Conservation (phyloP, 2,329 filamentous ascomycete genomes). For the Xylaria sp. region DNA sequence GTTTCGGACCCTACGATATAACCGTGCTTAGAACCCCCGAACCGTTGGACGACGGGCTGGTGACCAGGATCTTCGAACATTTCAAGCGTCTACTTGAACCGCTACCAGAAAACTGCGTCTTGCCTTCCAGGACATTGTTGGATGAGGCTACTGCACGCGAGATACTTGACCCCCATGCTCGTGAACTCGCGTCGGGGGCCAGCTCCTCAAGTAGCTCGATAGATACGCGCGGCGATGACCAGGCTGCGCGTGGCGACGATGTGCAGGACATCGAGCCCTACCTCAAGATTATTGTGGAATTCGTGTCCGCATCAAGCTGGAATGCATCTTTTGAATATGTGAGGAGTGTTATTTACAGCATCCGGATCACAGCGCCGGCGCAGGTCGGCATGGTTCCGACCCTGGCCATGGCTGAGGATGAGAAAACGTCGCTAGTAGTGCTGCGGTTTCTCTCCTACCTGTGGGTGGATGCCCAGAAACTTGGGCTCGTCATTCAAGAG, state of each 20-base stretch:
- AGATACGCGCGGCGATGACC: conserved; percentile 42
- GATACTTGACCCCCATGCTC: conserved; percentile 37
- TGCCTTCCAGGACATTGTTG: conserved; percentile 60
- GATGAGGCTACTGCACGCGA: conserved; percentile 51
- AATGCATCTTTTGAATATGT: conserved; percentile 60
- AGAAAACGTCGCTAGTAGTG: conserved; percentile 54
- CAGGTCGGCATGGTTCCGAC: conserved; percentile 45
- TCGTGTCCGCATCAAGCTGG: conserved; percentile 68
- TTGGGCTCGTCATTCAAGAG: conserved; percentile 65
- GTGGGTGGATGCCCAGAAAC: conserved; percentile 65
- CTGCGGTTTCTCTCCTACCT: conserved; percentile 64
- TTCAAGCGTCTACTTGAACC: conserved; percentile 61
- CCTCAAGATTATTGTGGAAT: conserved; percentile 62
- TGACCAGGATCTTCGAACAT: conserved; percentile 57
- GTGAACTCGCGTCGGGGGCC: conserved; percentile 29
- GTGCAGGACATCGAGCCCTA: conserved; percentile 54
- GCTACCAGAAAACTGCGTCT: conserved; percentile 58
- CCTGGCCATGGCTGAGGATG: conserved; percentile 49
- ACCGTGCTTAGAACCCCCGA: conserved; percentile 35
- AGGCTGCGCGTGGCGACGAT: conserved; percentile 39
- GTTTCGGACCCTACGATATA: conserved; percentile 4
- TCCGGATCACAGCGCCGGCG: conserved; percentile 47
- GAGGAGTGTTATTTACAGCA: conserved; percentile 53
- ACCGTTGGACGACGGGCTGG: conserved; percentile 53
- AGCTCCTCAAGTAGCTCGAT: conserved; percentile 41